A percentile compares a stretch with the other conserved stretches of the same genome.
Evolutionary conservation across 2,329 filamentous ascomycete species (phyloP).

Genomic region (Penicillium sp.): DNA sequence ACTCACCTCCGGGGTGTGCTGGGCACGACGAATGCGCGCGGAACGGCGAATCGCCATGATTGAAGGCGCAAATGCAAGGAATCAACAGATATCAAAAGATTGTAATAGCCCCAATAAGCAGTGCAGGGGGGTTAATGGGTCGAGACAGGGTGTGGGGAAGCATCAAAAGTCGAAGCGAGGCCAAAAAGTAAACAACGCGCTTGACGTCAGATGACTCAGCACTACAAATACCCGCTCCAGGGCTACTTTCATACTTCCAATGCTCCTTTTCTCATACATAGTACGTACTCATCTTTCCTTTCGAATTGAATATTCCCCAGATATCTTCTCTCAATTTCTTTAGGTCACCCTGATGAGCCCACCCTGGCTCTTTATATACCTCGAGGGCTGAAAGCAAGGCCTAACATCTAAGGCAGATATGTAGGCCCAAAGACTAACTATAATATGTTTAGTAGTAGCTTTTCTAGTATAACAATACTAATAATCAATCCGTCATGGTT

Average conservation of each 20-base stretch:
- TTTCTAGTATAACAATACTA: background rate
- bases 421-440: background rate
- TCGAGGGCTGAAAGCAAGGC: background rate
- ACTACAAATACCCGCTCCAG: background rate
- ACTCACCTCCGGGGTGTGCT: constrained; percentile 37
- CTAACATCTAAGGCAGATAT: background rate
- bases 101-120: background rate
- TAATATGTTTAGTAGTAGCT: background rate
- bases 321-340: background rate
- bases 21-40: constrained; percentile 38
- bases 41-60: constrained; percentile 44
- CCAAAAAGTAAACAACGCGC: constrained; percentile 12
- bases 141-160: background rate
- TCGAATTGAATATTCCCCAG: background rate
- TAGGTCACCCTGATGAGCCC: too few species aligned
- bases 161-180: background rate
- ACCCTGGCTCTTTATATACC: background rate
- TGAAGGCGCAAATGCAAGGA: constrained; percentile 7
- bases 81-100: background rate
- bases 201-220: constrained; percentile 13
- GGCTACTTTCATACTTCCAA: background rate
- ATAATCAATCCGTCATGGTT: background rate
- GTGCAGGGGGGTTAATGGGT: background rate
- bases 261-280: too few species aligned
- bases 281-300: background rate